Evolutionary conservation across 768 basidiomycete genomes (phyloP).

Genomic region (Lactarius quietus): DNA sequence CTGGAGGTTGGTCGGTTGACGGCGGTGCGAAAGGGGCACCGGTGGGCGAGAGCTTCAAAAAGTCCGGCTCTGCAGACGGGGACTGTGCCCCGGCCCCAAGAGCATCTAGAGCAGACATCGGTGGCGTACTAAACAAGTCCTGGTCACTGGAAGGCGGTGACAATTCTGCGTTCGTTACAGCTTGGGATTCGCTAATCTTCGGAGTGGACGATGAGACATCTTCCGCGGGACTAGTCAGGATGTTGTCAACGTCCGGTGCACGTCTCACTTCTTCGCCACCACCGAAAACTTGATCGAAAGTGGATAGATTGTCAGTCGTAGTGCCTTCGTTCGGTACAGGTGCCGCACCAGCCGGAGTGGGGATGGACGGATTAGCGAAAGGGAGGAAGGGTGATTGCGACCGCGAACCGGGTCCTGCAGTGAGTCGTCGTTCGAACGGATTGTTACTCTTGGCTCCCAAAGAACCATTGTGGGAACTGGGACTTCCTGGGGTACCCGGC

Average conservation of each 20-base stretch:
- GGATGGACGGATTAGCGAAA: constrained; percentile 39
- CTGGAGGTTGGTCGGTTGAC: constrained; percentile 8
- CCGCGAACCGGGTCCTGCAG: constrained; percentile 40
- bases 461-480: constrained; percentile 44
- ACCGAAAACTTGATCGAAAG: constrained; percentile 38
- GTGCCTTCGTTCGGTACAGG: constrained; percentile 17
- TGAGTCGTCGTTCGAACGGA: constrained; percentile 77
- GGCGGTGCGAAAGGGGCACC: constrained; percentile 9
- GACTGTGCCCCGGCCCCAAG: background rate
- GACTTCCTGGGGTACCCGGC: constrained; percentile 60
- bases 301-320: constrained; percentile 47
- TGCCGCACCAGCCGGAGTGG: constrained; percentile 25
- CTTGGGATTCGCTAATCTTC: background rate
- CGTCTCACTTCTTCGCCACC: constrained; percentile 16
- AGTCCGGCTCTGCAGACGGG: constrained; percentile 18
- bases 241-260: constrained; percentile 11
- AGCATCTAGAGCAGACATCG: constrained; percentile 38
- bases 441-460: constrained; percentile 72
- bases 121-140: constrained; percentile 62
- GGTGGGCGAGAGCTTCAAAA: constrained; percentile 9
- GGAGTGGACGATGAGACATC: constrained; percentile 1
- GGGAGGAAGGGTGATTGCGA: constrained; percentile 61
- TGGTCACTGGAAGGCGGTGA: constrained; percentile 40
- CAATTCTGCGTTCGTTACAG: constrained; percentile 22
- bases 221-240: background rate